Evolutionary conservation across 2,329 filamentous ascomycete species (phyloP), one percentile per base, ranked within the genome.

Genomic region (Fusarium falciforme): DNA sequence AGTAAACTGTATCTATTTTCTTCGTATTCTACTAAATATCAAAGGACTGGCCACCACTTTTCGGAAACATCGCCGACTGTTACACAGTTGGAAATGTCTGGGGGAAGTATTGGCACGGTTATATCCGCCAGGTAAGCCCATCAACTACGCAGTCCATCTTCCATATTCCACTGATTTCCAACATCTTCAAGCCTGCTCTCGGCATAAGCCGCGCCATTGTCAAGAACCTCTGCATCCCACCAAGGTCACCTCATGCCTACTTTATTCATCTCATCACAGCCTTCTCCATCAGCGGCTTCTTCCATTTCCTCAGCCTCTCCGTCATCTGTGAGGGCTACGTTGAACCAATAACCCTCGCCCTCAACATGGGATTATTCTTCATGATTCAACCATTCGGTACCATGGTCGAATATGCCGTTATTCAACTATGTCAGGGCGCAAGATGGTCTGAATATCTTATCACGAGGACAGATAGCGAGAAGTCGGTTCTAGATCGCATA

Each of bases 21-120:
- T 5, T n/a, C 20, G 6, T 0, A 4, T 31, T 7, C 1, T 22
- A n/a, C 12, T 59, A 55, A 68, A 8, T 11, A n/a, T 17, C 7
- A 3, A 14, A 47, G 70, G 68, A 71, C 44, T 72, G 68, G 68
- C 70, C 70, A 2, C 64, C 67, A 2, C 40, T 72, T 10, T 72
- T 71, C n/a, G 70, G 70, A 6, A 61, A 25, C 12, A 44, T 68
- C 12, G 1, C 33, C 4, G 47, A 62, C 5, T 70, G 68, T 20
- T 72, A 66, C 17, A 68, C 59, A 9, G n/a, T 72, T 31, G 38
- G 68, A 1, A 72, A 72, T 33, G 68, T 72, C 8, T 72, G 70
- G 70, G 70, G 70, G 14, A 68, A 54, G n/a, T 70, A 66, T n/a
- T 72, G 70, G 70, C 70, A 72, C 25, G 64, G 68, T 5, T 72